These are phyloP conservation scores for Nemania sp. DNA, from an alignment of 2,329 filamentous ascomycete genomes.

Conservation along the genomic window DNA sequence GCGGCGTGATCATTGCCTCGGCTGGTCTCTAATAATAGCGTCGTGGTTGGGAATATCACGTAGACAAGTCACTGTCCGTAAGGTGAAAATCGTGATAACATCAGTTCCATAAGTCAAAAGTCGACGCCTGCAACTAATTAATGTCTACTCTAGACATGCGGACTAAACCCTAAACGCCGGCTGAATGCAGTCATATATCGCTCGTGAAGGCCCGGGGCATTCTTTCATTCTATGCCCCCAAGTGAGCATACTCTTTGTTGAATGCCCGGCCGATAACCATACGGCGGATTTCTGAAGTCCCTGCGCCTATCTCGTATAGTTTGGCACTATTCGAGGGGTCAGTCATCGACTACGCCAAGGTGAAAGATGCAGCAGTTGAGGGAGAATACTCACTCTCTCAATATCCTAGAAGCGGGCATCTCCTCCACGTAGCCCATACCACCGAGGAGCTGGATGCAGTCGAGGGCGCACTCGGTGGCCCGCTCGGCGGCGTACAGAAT, in stretches of 20 bases:
- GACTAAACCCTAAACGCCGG: conserved; percentile 37
- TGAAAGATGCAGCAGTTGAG: background rate
- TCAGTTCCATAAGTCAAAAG: conserved; percentile 22
- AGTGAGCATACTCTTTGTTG: conserved; percentile 80
- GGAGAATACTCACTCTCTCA: conserved; percentile 70
- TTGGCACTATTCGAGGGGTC: conserved; percentile 66
- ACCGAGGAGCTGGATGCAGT: conserved; percentile 91
- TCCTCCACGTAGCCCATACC: conserved; percentile 98
- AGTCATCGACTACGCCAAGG: conserved; percentile 29
- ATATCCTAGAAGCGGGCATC: conserved; percentile 86
- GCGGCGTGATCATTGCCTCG: background rate
- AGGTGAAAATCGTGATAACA: conserved; percentile 10
- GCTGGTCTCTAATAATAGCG: conserved; percentile 10
- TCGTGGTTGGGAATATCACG: conserved; percentile 13
- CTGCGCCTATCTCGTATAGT: conserved; percentile 96
- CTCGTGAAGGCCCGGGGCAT: conserved; percentile 17
- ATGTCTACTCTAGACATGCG: conserved; percentile 14
- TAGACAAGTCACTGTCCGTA: background rate
- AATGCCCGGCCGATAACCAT: conserved; percentile 96
- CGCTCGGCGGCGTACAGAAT: conserved; percentile 94
- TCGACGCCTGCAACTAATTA: conserved; percentile 23
- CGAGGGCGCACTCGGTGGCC: conserved; percentile 86
- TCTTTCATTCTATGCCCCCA: conserved; percentile 41
- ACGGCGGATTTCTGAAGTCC: conserved; percentile 91
- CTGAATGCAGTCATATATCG: conserved; percentile 37